Conservation (phyloP, 805 yeast genomes). For the Torulaspora quercuum region DNA sequence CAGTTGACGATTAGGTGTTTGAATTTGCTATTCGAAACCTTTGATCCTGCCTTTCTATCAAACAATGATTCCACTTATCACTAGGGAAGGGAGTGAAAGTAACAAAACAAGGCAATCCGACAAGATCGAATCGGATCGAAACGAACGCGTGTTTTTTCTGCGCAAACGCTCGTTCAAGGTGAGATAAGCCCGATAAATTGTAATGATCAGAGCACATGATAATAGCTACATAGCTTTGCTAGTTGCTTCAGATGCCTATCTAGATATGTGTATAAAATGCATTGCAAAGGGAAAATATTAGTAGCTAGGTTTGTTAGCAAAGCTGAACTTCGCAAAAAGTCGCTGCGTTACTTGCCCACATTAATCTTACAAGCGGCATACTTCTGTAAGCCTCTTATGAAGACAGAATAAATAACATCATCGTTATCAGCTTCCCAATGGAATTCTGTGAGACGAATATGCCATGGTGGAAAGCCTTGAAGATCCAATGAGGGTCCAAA, state of each 20-base stretch:
- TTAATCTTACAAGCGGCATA: constrained; percentile 81
- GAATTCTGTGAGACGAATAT: constrained; percentile 81
- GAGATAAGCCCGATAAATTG: too few relatives aligned
- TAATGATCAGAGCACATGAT: too few relatives aligned
- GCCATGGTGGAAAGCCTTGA: constrained; percentile 99
- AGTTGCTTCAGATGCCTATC: too few relatives aligned
- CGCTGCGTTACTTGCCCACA: constrained; percentile 83
- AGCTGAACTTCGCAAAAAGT: too few relatives aligned
- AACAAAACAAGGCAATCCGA: not conserved
- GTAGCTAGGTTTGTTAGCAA: too few relatives aligned
- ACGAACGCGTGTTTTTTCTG: constrained; percentile 6
- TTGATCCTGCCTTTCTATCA: not conserved
- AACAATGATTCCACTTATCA: too few relatives aligned
- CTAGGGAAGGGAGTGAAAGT: constrained; percentile 9
- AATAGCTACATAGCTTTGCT: too few relatives aligned
- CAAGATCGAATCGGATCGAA: constrained; percentile 5
- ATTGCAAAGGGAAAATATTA: too few relatives aligned
- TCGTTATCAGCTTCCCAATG: constrained; percentile 87
- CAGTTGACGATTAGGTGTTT: constrained; percentile 3
- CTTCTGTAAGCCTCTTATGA: constrained; percentile 69
- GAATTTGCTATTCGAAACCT: not conserved
- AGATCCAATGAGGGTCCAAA: constrained; percentile 86
- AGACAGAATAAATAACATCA: constrained; percentile 77
- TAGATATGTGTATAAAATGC: too few relatives aligned
- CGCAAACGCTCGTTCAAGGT: too few relatives aligned